Evolutionary conservation across 352 stramenopile species (phyloP).

Genomic region (Pythium phragmitis): DNA sequence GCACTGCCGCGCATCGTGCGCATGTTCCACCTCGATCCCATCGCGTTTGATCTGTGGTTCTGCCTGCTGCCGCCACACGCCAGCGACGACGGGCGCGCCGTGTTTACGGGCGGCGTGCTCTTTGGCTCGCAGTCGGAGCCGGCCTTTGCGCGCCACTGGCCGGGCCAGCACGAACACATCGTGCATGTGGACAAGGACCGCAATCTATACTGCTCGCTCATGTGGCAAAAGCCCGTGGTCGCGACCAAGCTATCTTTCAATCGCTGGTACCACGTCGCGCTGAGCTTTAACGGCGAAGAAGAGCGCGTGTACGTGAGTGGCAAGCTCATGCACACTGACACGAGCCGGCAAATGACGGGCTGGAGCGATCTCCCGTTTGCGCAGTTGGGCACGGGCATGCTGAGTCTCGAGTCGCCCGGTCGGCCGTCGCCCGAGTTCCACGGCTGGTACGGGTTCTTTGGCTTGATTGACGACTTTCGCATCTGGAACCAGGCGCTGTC

Average conservation of each 20-base stretch:
- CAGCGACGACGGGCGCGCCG: slow-evolving; percentile 11
- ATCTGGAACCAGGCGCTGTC: slow-evolving; percentile 40
- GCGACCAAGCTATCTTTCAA: slow-evolving; percentile 24
- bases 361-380: slow-evolving; percentile 51
- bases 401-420: slow-evolving; percentile 42
- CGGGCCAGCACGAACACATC: slow-evolving; percentile 42
- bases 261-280: slow-evolving; percentile 73
- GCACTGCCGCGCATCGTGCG: slow-evolving; percentile 23
- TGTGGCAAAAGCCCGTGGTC: slow-evolving; percentile 31
- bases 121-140: slow-evolving; percentile 44
- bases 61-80: slow-evolving; percentile 26
- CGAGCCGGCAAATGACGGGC: slow-evolving; percentile 32
- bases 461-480: slow-evolving; percentile 55
- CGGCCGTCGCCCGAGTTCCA: slow-evolving; percentile 46
- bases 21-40: slow-evolving; percentile 23
- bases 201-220: slow-evolving; percentile 47
- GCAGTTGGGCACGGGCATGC: slow-evolving; percentile 59
- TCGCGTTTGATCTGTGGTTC: slow-evolving; percentile 55
- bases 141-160: slow-evolving; percentile 25
- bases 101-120: slow-evolving; percentile 35
- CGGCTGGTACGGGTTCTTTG: slow-evolving; percentile 72
- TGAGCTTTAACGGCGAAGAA: slow-evolving; percentile 47
- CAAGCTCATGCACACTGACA: slow-evolving; percentile 39
- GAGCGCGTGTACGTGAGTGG: slow-evolving; percentile 59
- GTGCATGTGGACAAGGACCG: slow-evolving; percentile 40